These are phyloP conservation scores for Filobasidium wieringae DNA, from an alignment of 768 basidiomycete genomes.

Conservation along the genomic window DNA sequence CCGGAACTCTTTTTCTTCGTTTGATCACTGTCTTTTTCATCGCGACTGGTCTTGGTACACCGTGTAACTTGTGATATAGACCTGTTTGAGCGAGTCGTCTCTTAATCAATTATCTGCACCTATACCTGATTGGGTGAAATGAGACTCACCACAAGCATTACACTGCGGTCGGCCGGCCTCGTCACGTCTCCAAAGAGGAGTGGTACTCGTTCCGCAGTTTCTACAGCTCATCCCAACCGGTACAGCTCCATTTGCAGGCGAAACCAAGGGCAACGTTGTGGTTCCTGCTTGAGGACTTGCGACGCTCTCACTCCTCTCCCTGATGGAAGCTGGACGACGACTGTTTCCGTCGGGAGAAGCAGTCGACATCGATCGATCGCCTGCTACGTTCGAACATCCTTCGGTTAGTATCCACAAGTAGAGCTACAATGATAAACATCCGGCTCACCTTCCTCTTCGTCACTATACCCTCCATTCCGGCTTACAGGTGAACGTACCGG, in stretches of 20 bases:
- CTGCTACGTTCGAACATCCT: not conserved
- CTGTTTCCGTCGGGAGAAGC: not conserved
- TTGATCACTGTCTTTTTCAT: constrained; percentile 99
- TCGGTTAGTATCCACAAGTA: not conserved
- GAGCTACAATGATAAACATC: constrained; percentile 12
- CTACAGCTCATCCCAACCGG: constrained; percentile 39
- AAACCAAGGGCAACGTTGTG: constrained; percentile 23
- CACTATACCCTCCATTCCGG: constrained; percentile 9
- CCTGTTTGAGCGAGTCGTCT: no score
- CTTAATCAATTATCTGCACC: no score
- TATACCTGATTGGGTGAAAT: not conserved
- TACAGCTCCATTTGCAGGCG: constrained; percentile 24
- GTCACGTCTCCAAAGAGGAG: constrained; percentile 44
- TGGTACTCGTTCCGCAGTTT: constrained; percentile 40
- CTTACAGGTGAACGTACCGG: constrained; percentile 10
- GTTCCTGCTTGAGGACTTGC: constrained; percentile 19
- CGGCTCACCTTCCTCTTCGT: not conserved
- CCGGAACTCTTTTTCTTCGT: constrained; percentile 90
- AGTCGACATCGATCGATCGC: not conserved
- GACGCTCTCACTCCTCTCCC: not conserved
- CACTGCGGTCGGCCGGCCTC: constrained; percentile 44
- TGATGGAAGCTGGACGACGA: not conserved
- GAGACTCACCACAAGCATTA: constrained; percentile 44
- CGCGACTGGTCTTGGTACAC: constrained; percentile 87
- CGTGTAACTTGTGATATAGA: constrained; percentile 95